Evolutionary conservation across 345 rosid genomes (phyloP).

Genomic region (Moricandia arvensis): DNA sequence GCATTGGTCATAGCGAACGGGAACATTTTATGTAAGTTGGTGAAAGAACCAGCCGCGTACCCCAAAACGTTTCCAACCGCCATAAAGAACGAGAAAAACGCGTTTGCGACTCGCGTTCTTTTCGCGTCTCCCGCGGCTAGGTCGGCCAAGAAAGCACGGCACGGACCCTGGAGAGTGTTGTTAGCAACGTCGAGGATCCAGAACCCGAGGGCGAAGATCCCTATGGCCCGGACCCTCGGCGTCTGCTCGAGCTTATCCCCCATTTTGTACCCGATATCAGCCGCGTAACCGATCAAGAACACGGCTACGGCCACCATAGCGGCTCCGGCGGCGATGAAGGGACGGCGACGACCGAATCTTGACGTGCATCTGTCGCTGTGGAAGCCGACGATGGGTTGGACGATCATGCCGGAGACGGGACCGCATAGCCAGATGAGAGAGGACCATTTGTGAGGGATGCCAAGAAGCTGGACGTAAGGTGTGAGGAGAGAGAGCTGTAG

Average conservation of each 20-base stretch:
- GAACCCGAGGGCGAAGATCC: background rate
- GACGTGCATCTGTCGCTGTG: background rate
- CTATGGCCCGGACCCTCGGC: background rate
- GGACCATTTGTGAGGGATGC: background rate
- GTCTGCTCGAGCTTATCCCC: background rate
- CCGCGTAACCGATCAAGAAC: background rate
- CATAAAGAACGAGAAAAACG: background rate
- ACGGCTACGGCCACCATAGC: background rate
- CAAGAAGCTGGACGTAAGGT: background rate
- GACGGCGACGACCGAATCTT: background rate
- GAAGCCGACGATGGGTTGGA: background rate
- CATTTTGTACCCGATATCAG: background rate
- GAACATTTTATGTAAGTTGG: slow-evolving; percentile 47
- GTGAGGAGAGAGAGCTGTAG: background rate
- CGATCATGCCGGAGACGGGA: background rate
- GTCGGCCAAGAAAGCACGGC: background rate
- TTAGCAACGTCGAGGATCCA: background rate
- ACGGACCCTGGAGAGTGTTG: background rate
- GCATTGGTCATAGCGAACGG: slow-evolving; percentile 67
- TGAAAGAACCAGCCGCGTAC: slow-evolving; percentile 68
- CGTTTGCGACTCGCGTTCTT: background rate
- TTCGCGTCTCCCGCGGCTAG: background rate
- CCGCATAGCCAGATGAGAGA: background rate
- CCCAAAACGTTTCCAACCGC: slow-evolving; percentile 69
- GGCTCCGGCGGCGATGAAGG: background rate